Conservation (phyloP, 1,284 basidiomycete species). For the Pascua guehoae region DNA sequence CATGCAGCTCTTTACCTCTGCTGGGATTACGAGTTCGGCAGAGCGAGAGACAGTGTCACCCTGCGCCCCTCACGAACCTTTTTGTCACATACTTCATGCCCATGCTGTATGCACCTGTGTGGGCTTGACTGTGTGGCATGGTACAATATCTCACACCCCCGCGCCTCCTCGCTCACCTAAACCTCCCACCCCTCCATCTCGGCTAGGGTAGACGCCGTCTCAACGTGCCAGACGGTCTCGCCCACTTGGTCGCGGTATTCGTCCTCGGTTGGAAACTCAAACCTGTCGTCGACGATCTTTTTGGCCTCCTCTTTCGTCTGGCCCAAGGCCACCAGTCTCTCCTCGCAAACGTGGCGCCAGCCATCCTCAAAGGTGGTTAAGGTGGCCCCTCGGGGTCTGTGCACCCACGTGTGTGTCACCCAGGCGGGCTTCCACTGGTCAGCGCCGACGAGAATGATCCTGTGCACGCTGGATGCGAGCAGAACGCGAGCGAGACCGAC, state of each 20-base stretch:
- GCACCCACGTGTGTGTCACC: not conserved
- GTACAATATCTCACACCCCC: too few relatives aligned
- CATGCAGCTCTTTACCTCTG: too few relatives aligned
- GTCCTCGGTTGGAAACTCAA: not conserved
- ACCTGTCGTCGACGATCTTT: not conserved
- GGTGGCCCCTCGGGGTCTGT: not conserved
- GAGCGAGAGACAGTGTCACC: too few relatives aligned
- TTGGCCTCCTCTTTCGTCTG: too few relatives aligned
- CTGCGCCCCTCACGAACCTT: too few relatives aligned
- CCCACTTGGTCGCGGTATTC: not conserved
- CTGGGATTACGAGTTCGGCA: too few relatives aligned
- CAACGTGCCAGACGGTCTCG: not conserved
- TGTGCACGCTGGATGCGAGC: not conserved
- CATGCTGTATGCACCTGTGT: too few relatives aligned
- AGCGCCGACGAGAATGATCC: not conserved
- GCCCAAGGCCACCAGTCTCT: not conserved
- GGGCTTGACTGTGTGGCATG: too few relatives aligned
- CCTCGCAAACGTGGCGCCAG: not conserved
- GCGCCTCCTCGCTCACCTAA: too few relatives aligned
- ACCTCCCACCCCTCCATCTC: not conserved
- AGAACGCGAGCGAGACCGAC: not conserved
- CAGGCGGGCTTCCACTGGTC: not conserved
- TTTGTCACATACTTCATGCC: too few relatives aligned
- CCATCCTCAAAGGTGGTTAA: not conserved
- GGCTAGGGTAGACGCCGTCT: not conserved